A percentile compares a stretch with the other conserved stretches of the same genome.
Evolutionary conservation across 495 filamentous ascomycete genomes (phyloP).

Genomic region (Tuber aestivum): DNA sequence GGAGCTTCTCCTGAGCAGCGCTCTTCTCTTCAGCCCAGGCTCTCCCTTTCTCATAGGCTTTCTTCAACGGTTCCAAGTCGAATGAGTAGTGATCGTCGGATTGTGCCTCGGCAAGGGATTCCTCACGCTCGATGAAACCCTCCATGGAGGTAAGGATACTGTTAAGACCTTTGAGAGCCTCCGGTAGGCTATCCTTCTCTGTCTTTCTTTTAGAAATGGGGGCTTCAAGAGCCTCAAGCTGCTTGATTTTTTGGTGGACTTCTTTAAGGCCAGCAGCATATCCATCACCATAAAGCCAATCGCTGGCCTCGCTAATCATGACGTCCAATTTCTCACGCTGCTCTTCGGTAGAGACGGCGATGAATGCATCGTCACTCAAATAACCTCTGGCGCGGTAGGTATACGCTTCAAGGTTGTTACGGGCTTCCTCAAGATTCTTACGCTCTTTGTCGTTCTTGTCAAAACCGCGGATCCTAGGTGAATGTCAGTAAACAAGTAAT

Average conservation of each 20-base stretch:
- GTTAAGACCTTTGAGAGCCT: conserved; percentile 45
- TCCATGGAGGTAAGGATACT: conserved; percentile 48
- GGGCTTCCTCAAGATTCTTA: conserved; percentile 70
- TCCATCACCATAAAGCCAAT: conserved; percentile 89
- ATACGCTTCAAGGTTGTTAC: conserved; percentile 90
- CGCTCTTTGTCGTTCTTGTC: conserved; percentile 58
- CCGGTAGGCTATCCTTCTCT: conserved; percentile 44
- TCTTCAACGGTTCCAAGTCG: conserved; percentile 57
- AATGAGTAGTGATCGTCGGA: conserved; percentile 46
- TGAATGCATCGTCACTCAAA: conserved; percentile 67
- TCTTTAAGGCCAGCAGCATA: conserved; percentile 63
- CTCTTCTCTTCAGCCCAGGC: conserved; percentile 64
- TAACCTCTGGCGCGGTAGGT: conserved; percentile 85
- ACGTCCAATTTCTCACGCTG: conserved; percentile 58
- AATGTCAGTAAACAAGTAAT: conserved; percentile 9
- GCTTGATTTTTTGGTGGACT: conserved; percentile 65
- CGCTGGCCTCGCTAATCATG: conserved; percentile 60
- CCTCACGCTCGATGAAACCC: conserved; percentile 43
- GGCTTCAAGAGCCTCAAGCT: conserved; percentile 53
- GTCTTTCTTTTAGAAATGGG: conserved; percentile 49
- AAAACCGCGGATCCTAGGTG: conserved; percentile 47
- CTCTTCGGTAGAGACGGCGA: conserved; percentile 58
- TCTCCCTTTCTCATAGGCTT: conserved; percentile 47
- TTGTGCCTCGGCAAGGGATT: conserved; percentile 44
- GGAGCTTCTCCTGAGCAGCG: conserved; percentile 61